Percentiles rank a stretch among this genome's conserved stretches.
phyloP scores from a whole-genome alignment of 176 grass and related monocot genomes.

The Areca catechu region DNA sequence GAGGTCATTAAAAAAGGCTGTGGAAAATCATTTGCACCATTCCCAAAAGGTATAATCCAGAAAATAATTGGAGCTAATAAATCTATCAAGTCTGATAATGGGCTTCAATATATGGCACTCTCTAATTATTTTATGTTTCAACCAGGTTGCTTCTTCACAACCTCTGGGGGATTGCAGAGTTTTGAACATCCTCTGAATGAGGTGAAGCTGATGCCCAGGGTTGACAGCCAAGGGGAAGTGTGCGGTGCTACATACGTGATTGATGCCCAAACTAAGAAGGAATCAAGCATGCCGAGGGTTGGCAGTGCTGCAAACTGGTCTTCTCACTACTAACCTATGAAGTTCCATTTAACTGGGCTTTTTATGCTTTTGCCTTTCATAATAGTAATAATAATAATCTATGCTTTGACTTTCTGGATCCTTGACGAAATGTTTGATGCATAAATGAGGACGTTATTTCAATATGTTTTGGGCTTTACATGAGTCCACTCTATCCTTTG shows the following conservation, averaged over 20 bases:
- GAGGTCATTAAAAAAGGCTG: slow-evolving; percentile 30
- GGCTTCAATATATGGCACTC: no score
- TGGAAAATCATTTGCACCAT: slow-evolving; percentile 36
- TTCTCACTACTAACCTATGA: background rate
- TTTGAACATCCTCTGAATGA: slow-evolving; percentile 32
- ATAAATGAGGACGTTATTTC: no score
- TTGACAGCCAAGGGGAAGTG: slow-evolving; percentile 35
- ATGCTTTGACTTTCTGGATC: no score
- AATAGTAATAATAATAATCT: no score
- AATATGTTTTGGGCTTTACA: no score
- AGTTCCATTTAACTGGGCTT: background rate
- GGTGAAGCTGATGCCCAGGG: slow-evolving; percentile 21
- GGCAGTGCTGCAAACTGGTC: slow-evolving; percentile 31
- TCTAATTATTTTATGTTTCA: slow-evolving; percentile 2
- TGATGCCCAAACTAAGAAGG: slow-evolving; percentile 29
- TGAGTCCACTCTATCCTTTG: no score
- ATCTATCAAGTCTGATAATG: no score
- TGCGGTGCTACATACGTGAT: slow-evolving; percentile 28
- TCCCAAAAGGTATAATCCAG: slow-evolving; percentile 23
- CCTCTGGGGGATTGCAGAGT: slow-evolving; percentile 29
- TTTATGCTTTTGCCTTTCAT: no score
- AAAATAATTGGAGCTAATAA: background rate
- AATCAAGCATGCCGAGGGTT: slow-evolving; percentile 24
- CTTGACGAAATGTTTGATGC: no score
- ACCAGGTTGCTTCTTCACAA: slow-evolving; percentile 36